Evolutionary conservation across 1,284 basidiomycete genomes (phyloP).

Genomic region (Coriolopsis trogii): DNA sequence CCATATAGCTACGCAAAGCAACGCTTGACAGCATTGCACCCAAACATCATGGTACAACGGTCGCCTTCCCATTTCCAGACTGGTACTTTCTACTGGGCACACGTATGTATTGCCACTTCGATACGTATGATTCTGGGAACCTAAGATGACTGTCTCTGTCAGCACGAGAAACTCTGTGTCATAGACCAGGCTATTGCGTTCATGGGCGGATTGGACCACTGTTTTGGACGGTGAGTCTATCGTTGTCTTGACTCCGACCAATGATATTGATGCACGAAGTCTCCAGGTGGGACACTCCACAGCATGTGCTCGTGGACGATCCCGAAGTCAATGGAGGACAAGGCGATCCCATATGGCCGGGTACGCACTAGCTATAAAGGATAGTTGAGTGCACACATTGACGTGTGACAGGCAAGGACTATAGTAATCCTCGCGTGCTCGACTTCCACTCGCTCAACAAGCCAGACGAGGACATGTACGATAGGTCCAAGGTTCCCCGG

Average conservation of each 20-base stretch:
- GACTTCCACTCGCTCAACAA: conserved; percentile 92
- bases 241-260: neutral
- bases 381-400: no score
- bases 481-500: conserved; percentile 84
- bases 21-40: conserved; percentile 82
- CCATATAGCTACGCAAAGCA: conserved; percentile 83
- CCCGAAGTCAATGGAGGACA: conserved; percentile 60
- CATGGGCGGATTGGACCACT: conserved; percentile 97
- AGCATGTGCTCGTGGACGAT: conserved; percentile 91
- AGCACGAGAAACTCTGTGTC: conserved; percentile 98
- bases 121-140: neutral
- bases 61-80: conserved; percentile 98
- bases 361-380: no score
- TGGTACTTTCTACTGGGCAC: conserved; percentile 98
- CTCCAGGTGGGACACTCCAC: conserved; percentile 91
- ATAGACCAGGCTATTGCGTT: conserved; percentile 98
- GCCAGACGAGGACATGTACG: conserved; percentile 94
- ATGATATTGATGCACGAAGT: neutral
- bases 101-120: conserved; percentile 53
- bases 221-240: conserved; percentile 71
- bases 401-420: conserved; percentile 78
- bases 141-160: conserved; percentile 3
- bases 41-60: conserved; percentile 95
- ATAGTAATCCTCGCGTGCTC: conserved; percentile 87
- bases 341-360: conserved; percentile 81